Evolutionary conservation across 768 basidiomycete species (phyloP), one percentile per base, ranked within the genome.

Genomic region (Arthromyces matolae): DNA sequence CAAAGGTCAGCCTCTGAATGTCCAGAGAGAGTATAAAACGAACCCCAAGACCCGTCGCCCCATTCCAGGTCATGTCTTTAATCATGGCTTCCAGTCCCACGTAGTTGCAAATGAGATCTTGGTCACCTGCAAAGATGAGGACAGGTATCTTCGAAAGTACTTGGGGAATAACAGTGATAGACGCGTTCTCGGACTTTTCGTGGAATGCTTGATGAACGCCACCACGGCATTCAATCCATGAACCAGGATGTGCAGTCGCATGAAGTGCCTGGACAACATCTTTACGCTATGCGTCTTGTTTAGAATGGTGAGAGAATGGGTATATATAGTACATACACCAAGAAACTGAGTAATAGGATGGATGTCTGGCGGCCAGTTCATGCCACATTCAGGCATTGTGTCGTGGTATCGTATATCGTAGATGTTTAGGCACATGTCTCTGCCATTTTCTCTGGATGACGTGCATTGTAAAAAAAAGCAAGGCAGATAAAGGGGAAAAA

Each of bases 281-380:
- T 5, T 67, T 57, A 16, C 89, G 82, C 93, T 97, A 57, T 16
- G 49, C 35, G n/a, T n/a, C 28, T 28, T 8, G n/a, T 40, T 51
- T 38, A 49, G 51, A 36, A 42, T 42, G 36, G n/a, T 24, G 20
- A 24, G 27, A 49, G 1, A 45, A 37, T n/a, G n/a, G 12, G 16
- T 14, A 35, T 28, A 13, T 28, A 28, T 49, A n/a, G 35, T 41
- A 71, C 89, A 43, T 62, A 96, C 95, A 22, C 80, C 81, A 4
- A 99, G 79, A 61, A 93, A 95, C 1, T 71, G 67, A 14, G 83
- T 86, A 8, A 98, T 71, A 38, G 82, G 78, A 3, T 74, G 65
- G 39, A 98, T 81, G 59, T 93, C 91, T 27, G 85, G 84, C 6
- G 94, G 95, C 95, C 94, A 99, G 68, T 93, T 95, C 92, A 95